These are phyloP conservation scores for Podospora tetraspora DNA, from an alignment of 495 filamentous ascomycete species.

Conservation along the genomic window DNA sequence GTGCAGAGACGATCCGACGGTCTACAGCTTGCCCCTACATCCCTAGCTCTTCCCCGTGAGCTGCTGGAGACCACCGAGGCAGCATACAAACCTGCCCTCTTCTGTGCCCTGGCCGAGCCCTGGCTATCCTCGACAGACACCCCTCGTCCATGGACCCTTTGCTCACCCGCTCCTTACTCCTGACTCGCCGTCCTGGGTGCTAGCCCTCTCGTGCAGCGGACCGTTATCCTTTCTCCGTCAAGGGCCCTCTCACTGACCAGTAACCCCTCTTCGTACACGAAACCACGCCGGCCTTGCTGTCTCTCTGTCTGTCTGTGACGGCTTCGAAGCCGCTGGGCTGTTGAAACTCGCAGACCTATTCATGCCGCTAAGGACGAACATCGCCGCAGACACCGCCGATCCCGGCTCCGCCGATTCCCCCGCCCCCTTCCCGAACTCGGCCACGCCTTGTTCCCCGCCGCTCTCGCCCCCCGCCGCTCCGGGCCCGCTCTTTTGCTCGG, in stretches of 20 bases:
- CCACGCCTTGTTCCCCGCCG: constrained; percentile 7
- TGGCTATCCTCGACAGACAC: neutral
- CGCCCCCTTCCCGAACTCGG: constrained; percentile 6
- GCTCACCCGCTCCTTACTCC: neutral
- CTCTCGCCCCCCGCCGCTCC: constrained; percentile 14
- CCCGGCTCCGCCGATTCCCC: constrained; percentile 9
- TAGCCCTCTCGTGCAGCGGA: neutral
- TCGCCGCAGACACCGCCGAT: constrained; percentile 8
- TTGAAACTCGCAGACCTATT: neutral
- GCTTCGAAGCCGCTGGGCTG: neutral
- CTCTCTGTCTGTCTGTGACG: neutral
- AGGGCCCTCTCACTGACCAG: neutral
- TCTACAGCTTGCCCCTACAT: neutral
- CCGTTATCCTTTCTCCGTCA: neutral
- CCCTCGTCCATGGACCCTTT: neutral
- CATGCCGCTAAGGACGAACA: neutral
- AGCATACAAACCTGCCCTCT: neutral
- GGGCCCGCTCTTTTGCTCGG: constrained; percentile 13
- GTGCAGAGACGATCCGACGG: neutral
- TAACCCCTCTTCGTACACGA: neutral
- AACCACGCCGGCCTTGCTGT: neutral
- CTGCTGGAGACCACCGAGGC: neutral
- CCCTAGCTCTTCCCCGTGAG: neutral
- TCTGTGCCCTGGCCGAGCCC: neutral
- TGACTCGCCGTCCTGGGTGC: neutral